These are phyloP conservation scores for Wallacemonas collosoma DNA, from an alignment of 208 protist genomes.

Conservation along the genomic window DNA sequence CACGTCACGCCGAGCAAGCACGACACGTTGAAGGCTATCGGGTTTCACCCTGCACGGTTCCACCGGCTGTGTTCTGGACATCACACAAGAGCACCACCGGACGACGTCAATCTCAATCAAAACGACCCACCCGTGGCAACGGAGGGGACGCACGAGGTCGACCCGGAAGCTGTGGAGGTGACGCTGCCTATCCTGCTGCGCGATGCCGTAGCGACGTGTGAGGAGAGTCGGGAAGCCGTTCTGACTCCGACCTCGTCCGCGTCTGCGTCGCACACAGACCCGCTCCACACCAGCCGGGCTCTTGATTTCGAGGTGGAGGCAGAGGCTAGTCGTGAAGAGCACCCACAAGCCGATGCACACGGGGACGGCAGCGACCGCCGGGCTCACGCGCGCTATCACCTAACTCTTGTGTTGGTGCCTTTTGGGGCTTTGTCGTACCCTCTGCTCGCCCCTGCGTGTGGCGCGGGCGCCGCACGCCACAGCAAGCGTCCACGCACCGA, in stretches of 20 bases:
- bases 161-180: neutral
- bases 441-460: constrained; percentile 25
- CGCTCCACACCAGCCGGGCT: neutral
- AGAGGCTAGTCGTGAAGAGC: neutral
- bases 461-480: neutral
- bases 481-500: neutral
- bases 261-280: neutral
- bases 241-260: neutral
- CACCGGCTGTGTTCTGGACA: neutral
- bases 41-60: constrained; percentile 34
- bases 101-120: too few relatives aligned
- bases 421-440: constrained; percentile 37
- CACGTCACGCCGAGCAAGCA: constrained; percentile 32
- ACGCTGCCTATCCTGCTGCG: constrained; percentile 5
- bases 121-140: too few relatives aligned
- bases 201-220: neutral
- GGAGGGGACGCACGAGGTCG: neutral
- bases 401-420: constrained; percentile 55
- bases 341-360: neutral
- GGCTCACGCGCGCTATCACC: constrained; percentile 8
- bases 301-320: neutral
- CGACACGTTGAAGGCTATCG: constrained; percentile 25
- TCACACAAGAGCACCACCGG: too few relatives aligned
- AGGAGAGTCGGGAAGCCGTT: neutral
- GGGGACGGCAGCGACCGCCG: neutral